Percentiles rank a stretch among this genome's conserved stretches.
Conservation (phyloP, 2,329 filamentous ascomycete genomes). For the Botrytis deweyae region DNA sequence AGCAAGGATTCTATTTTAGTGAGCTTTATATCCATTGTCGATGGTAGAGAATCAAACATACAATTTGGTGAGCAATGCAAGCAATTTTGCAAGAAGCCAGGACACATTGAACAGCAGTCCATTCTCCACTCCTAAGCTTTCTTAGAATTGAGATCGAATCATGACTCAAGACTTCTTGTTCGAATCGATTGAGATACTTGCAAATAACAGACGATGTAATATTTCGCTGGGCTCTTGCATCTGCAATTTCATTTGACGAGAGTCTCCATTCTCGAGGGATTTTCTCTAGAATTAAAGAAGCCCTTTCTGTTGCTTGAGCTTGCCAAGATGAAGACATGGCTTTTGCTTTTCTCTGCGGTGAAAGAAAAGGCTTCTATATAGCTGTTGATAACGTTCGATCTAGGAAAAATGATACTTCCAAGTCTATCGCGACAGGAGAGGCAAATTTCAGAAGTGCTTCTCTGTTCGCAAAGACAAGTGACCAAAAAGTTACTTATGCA, state of each 20-base stretch:
- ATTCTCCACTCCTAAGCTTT: conserved; percentile 50
- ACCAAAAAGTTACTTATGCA: not conserved
- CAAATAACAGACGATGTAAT: conserved; percentile 39
- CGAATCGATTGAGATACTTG: conserved; percentile 17
- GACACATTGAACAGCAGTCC: conserved; percentile 54
- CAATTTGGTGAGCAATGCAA: conserved; percentile 53
- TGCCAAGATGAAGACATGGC: conserved; percentile 8
- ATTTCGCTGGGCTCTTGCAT: not conserved
- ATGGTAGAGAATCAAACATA: conserved; percentile 37
- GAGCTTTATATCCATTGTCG: not conserved
- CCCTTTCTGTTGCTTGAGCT: conserved; percentile 12
- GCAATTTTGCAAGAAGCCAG: conserved; percentile 53
- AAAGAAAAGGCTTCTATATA: not conserved
- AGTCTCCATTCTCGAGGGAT: conserved; percentile 17
- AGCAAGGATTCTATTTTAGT: conserved; percentile 51
- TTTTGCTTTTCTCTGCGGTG: not conserved
- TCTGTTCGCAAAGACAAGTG: not conserved
- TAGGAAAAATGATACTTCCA: not conserved
- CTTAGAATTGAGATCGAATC: conserved; percentile 53
- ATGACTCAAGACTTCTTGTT: conserved; percentile 53
- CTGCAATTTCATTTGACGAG: not conserved
- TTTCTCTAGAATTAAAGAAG: not conserved
- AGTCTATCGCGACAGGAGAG: not conserved
- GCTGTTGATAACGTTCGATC: not conserved
- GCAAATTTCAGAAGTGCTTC: not conserved